phyloP scores from a whole-genome alignment of 148 eudicot genomes.

The Spergularia marina region DNA sequence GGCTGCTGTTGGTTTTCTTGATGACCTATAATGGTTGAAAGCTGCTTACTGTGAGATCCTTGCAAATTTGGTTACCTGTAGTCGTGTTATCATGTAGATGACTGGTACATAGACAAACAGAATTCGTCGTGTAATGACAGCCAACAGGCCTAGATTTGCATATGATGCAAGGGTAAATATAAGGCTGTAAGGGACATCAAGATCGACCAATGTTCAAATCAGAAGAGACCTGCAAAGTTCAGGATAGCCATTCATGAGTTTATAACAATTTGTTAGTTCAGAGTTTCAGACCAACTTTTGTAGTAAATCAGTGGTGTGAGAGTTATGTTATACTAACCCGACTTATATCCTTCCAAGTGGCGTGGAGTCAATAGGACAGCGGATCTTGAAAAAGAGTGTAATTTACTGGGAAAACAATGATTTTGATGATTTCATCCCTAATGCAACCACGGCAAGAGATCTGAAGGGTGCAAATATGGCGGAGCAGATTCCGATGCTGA shows the following conservation, averaged over 20 bases:
- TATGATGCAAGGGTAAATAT: constrained; percentile 46
- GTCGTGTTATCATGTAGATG: constrained; percentile 47
- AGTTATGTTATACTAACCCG: constrained; percentile 40
- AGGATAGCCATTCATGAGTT: background rate
- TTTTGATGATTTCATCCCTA: constrained; percentile 67
- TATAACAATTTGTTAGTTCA: background rate
- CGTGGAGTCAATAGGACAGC: constrained; percentile 84
- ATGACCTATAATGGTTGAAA: constrained; percentile 13
- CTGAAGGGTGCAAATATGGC: constrained; percentile 41
- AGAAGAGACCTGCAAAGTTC: constrained; percentile 52
- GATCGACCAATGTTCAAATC: constrained; percentile 85
- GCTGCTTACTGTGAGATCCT: background rate
- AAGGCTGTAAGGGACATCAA: constrained; percentile 69
- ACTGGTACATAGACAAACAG: constrained; percentile 73
- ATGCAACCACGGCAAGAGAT: constrained; percentile 43
- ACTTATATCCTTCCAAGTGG: constrained; percentile 92
- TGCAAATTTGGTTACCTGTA: constrained; percentile 58
- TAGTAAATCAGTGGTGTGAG: background rate
- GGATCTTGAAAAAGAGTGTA: constrained; percentile 80
- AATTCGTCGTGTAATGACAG: constrained; percentile 74
- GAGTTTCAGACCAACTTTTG: background rate
- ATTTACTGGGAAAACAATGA: constrained; percentile 54
- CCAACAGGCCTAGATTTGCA: constrained; percentile 53
- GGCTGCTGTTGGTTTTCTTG: background rate
- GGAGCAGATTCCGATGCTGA: constrained; percentile 53